Base-by-base conservation (phyloP, 2,329 filamentous ascomycete genomes). In the Neonectria magnoliae region DNA sequence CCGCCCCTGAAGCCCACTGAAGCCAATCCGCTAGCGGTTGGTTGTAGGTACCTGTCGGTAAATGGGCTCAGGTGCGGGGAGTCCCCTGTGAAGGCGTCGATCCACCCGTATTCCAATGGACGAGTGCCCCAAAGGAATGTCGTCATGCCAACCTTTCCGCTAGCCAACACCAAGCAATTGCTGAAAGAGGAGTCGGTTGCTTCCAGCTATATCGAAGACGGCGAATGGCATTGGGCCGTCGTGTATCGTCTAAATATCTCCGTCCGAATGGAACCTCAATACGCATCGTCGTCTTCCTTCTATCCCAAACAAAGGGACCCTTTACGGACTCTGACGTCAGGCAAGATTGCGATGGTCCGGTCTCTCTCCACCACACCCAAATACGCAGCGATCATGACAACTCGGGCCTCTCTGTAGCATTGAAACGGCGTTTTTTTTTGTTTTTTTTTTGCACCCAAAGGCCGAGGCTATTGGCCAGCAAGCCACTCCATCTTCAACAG, bases 11-110 rank as follows among this genome's bases (percentile, higher is more conserved):
- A 57, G 36, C 41, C 59, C 60, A 57, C 47, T 57, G 38, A 47
- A 27, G 47, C 52, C 53, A 57, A 54, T 36, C 66, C 56, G 57
- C 66, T 56, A 69, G 68, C 62, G 62, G 61, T 60, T 70, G 27
- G 65, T 57, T 66, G 33, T 20, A 55, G 52, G 41, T 13, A 7
- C 52, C 20, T 45, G n/a, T 38, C 6, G 20, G 10, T 25, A n/a
- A n/a, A 33, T 41, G 41, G 68, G 68, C 42, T 44, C 52, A 44
- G 63, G 59, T 67, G 68, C 68, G 68, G 68, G 68, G 68, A 68
- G 65, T 58, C 56, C 68, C 68, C 42, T 66, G 68, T 68, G 59
- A 63, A n/a, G 51, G 53, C 13, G 59, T 58, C 50, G 54, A 67
- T 44, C 36, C 56, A 48, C 58, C 62, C 57, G 56, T 63, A 56